Percentiles rank a stretch among this genome's conserved stretches.
Evolutionary conservation across 345 rosid species (phyloP).

Genomic region (Gossypium longicalyx): DNA sequence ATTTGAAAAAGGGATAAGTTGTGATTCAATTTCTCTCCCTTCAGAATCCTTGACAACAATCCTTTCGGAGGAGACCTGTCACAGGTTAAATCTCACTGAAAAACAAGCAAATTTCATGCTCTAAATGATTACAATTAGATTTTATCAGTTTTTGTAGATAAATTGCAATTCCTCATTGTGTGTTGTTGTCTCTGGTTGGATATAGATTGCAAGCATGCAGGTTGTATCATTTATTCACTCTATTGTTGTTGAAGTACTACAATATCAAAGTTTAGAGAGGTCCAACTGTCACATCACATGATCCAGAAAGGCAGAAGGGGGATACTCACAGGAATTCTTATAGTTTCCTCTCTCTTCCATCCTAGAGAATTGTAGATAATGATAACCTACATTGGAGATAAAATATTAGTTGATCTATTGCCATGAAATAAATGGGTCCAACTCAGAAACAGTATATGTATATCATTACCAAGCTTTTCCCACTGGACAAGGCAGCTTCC

Average conservation of each 20-base stretch:
- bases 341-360: conserved; percentile 79
- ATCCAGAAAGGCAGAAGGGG: conserved; percentile 14
- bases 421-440: conserved; percentile 17
- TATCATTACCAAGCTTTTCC: conserved; percentile 66
- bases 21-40: conserved; percentile 71
- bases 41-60: conserved; percentile 61
- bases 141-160: background rate
- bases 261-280: background rate
- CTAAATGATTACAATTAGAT: background rate
- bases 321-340: conserved; percentile 68
- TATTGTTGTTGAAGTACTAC: background rate
- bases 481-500: conserved; percentile 52
- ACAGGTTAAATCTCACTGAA: background rate
- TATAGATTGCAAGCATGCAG: background rate
- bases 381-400: conserved; percentile 48
- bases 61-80: conserved; percentile 56
- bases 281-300: background rate
- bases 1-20: conserved; percentile 67
- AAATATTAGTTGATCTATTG: conserved; percentile 13
- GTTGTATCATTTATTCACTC: conserved; percentile 1
- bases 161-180: conserved; percentile 6
- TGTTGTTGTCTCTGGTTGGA: background rate
- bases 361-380: conserved; percentile 83
- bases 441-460: conserved; percentile 7
- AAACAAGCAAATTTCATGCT: background rate